A percentile compares a stretch with the other conserved stretches of the same genome.
phyloP scores from a whole-genome alignment of 345 rosid species.

The Aquilaria malaccensis region DNA sequence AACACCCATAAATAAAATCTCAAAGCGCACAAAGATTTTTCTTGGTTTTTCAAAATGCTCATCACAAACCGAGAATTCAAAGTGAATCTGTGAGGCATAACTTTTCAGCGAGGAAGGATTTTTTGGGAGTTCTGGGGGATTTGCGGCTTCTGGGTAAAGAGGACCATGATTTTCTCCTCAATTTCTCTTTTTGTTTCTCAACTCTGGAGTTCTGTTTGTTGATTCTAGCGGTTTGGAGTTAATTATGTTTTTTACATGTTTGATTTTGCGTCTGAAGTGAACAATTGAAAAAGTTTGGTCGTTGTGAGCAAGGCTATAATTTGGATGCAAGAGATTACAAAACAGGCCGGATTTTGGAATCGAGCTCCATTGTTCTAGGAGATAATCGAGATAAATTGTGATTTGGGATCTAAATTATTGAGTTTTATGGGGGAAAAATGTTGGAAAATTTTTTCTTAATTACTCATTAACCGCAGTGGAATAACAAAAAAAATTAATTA shows the following conservation, averaged over 20 bases:
- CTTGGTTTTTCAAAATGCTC: conserved; percentile 73
- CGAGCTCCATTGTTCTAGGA: conserved; percentile 6
- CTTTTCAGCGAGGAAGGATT: too few relatives aligned
- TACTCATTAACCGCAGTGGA: too few relatives aligned
- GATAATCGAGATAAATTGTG: conserved; percentile 2
- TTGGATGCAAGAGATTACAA: conserved; percentile 11
- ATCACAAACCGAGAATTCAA: conserved; percentile 45
- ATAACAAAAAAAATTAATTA: too few relatives aligned
- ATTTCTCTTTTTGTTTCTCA: neutral
- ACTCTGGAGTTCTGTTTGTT: neutral
- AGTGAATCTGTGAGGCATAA: conserved; percentile 19
- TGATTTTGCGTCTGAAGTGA: neutral
- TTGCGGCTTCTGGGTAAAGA: conserved; percentile 14
- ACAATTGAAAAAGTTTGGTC: neutral
- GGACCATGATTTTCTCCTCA: neutral
- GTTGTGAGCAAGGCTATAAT: conserved; percentile 17
- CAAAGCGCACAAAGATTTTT: conserved; percentile 49
- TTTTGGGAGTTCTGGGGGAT: too few relatives aligned
- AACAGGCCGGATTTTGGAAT: conserved; percentile 14
- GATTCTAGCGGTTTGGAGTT: neutral
- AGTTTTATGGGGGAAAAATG: neutral
- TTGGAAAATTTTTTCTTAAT: too few relatives aligned
- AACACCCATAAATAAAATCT: conserved; percentile 78
- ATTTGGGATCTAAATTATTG: neutral
- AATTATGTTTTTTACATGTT: neutral